Evolutionary conservation across 2,329 filamentous ascomycete genomes (phyloP).

Genomic region (Cytospora schulzeri): DNA sequence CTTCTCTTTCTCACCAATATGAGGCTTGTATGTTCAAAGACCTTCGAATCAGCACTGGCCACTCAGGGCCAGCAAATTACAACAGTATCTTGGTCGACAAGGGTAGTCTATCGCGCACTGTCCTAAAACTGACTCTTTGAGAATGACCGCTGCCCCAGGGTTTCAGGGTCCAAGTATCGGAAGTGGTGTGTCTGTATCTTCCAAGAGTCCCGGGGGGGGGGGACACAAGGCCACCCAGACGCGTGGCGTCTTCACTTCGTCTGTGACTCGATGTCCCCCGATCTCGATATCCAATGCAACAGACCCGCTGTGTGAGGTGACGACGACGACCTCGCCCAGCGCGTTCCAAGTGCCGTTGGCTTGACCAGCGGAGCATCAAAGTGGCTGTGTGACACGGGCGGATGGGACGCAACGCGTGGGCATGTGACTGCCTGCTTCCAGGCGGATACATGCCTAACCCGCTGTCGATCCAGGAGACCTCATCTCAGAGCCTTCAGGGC

Average conservation of each 20-base stretch:
- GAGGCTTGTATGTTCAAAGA: not conserved
- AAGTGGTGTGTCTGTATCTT: slow-evolving; percentile 8
- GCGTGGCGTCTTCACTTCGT: not conserved
- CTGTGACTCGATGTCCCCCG: not conserved
- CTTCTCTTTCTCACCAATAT: no score
- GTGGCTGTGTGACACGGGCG: not conserved
- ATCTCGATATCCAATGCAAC: not conserved
- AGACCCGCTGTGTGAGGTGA: not conserved
- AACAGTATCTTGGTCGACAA: not conserved
- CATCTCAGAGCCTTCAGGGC: not conserved
- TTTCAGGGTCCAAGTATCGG: not conserved
- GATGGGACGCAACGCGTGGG: slow-evolving; percentile 1
- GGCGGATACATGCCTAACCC: not conserved
- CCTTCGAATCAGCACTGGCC: not conserved
- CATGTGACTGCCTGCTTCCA: slow-evolving; percentile 15
- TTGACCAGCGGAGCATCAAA: not conserved
- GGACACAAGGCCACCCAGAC: not conserved
- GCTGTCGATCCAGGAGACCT: not conserved
- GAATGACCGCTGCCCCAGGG: no score
- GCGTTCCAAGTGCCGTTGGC: not conserved
- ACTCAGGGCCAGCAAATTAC: not conserved
- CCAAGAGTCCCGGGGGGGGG: not conserved
- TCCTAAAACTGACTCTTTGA: not conserved
- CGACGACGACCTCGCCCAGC: not conserved
- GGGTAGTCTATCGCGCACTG: slow-evolving; percentile 3